A percentile compares a stretch with the other conserved stretches of the same genome.
These are phyloP conservation scores for Penicillium parvum DNA, from an alignment of 495 filamentous ascomycete species.

Conservation along the genomic window DNA sequence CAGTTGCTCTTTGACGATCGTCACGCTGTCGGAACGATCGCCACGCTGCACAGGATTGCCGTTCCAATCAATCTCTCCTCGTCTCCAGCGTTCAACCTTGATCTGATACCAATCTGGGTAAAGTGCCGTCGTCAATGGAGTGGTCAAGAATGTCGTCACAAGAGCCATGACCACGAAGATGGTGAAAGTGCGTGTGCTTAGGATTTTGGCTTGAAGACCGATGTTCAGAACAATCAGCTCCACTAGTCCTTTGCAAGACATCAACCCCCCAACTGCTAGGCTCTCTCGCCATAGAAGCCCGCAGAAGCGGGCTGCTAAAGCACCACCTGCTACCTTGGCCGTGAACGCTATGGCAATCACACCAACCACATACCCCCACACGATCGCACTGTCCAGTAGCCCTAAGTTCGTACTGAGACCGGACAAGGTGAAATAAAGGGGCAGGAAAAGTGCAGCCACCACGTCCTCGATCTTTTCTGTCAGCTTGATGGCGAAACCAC, in stretches of 20 bases:
- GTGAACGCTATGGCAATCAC: slow-evolving; percentile 79
- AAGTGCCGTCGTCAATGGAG: slow-evolving; percentile 69
- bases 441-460: slow-evolving; percentile 81
- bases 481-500: slow-evolving; percentile 89
- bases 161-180: slow-evolving; percentile 99
- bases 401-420: slow-evolving; percentile 88
- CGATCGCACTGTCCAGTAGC: slow-evolving; percentile 72
- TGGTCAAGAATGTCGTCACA: slow-evolving; percentile 87
- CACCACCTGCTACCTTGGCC: slow-evolving; percentile 82
- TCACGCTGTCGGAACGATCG: slow-evolving; percentile 32
- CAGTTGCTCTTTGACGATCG: slow-evolving; percentile 42
- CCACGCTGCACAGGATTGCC: slow-evolving; percentile 53
- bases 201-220: slow-evolving; percentile 84
- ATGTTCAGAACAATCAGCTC: slow-evolving; percentile 97
- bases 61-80: slow-evolving; percentile 93
- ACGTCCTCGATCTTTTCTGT: slow-evolving; percentile 97
- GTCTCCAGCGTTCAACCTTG: slow-evolving; percentile 85
- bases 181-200: slow-evolving; percentile 84
- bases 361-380: slow-evolving; percentile 90
- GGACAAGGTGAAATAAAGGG: slow-evolving; percentile 92
- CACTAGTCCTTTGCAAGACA: slow-evolving; percentile 97
- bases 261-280: slow-evolving; percentile 83
- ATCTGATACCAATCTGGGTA: slow-evolving; percentile 90
- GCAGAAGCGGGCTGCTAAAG: slow-evolving; percentile 69
- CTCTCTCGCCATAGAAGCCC: slow-evolving; percentile 92